These are phyloP conservation scores for Entonaema liquescens DNA, from an alignment of 495 filamentous ascomycete species.

Conservation along the genomic window DNA sequence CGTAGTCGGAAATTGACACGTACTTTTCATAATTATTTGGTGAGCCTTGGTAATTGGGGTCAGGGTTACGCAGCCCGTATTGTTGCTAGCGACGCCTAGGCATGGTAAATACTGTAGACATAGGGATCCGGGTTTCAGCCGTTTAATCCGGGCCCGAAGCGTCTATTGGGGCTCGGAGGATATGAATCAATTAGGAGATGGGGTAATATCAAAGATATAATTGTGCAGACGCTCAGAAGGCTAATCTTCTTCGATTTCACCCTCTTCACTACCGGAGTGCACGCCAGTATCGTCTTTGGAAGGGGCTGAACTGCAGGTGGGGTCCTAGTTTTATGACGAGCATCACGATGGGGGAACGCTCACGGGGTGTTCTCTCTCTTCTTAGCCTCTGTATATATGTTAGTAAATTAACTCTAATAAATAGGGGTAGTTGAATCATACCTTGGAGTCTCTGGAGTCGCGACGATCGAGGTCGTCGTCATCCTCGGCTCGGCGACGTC, in stretches of 20 bases:
- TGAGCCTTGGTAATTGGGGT: neutral
- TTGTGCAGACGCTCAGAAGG: conserved; percentile 8
- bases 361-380: conserved; percentile 65
- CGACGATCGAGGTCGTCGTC: conserved; percentile 76
- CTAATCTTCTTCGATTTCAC: conserved; percentile 95
- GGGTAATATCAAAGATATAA: conserved; percentile 1
- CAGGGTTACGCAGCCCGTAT: neutral
- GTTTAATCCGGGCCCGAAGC: neutral
- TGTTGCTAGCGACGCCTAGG: neutral
- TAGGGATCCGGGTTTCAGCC: neutral
- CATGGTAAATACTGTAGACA: neutral
- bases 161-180: neutral
- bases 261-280: conserved; percentile 92
- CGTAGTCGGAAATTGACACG: conserved; percentile 43
- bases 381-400: conserved; percentile 62
- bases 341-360: conserved; percentile 65
- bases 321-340: conserved; percentile 64
- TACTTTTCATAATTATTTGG: conserved; percentile 39
- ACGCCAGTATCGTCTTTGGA: conserved; percentile 71
- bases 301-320: conserved; percentile 55
- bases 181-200: neutral
- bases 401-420: conserved; percentile 18
- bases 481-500: conserved; percentile 74
- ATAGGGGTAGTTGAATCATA: conserved; percentile 44
- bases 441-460: conserved; percentile 69